Percentiles rank a stretch among this genome's conserved stretches.
These are phyloP conservation scores for Macrolepiota albuminosa DNA, from an alignment of 768 basidiomycete genomes.

Conservation along the genomic window DNA sequence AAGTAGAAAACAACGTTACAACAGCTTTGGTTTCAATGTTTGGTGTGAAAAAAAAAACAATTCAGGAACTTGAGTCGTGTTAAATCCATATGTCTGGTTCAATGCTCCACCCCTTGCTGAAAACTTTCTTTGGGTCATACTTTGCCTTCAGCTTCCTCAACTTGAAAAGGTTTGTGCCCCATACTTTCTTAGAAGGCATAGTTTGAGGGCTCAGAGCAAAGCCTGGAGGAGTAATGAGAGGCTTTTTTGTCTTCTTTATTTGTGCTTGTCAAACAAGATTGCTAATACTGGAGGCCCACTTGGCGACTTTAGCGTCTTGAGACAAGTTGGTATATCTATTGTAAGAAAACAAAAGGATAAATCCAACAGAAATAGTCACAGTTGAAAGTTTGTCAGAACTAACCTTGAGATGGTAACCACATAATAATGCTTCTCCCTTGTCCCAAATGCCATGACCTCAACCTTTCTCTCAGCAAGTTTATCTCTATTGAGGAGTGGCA, in stretches of 20 bases:
- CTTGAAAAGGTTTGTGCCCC: slow-evolving; percentile 20
- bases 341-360: background rate
- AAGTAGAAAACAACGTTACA: no score
- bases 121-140: slow-evolving; percentile 28
- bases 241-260: slow-evolving; percentile 5
- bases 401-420: slow-evolving; percentile 7
- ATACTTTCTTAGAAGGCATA: slow-evolving; percentile 21
- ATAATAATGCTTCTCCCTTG: slow-evolving; percentile 6
- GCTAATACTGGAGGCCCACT: background rate
- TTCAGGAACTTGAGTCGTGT: no score
- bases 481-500: background rate
- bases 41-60: no score
- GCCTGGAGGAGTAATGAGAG: background rate
- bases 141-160: slow-evolving; percentile 22
- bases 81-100: background rate
- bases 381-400: background rate
- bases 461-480: slow-evolving; percentile 11
- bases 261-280: background rate
- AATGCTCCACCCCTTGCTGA: slow-evolving; percentile 1
- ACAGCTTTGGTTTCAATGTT: no score
- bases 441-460: slow-evolving; percentile 6
- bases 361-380: background rate
- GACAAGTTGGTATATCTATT: background rate
- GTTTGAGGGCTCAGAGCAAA: slow-evolving; percentile 6
- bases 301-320: background rate